Evolutionary conservation across 352 stramenopile species (phyloP).

Genomic region (Salisapilia sapeloensis): DNA sequence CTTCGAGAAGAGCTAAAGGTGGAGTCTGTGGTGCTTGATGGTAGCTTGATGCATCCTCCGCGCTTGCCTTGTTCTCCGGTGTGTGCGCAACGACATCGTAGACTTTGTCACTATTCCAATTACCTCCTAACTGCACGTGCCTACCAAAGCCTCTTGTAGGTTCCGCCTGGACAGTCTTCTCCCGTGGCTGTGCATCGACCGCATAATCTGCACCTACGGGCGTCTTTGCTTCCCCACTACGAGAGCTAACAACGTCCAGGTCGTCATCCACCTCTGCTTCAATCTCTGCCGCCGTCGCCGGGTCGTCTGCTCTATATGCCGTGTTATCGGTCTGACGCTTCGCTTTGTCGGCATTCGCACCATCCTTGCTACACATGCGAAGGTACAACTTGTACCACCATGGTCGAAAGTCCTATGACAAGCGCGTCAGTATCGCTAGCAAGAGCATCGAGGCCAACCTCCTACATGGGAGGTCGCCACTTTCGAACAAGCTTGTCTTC

Average conservation of each 20-base stretch:
- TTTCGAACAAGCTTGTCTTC: too few species aligned
- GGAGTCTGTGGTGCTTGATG: not conserved
- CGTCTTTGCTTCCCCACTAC: slow-evolving; percentile 34
- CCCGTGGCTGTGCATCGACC: slow-evolving; percentile 9
- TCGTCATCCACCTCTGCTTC: slow-evolving; percentile 67
- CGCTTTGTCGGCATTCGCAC: slow-evolving; percentile 26
- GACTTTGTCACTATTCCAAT: slow-evolving; percentile 5
- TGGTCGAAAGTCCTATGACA: too few species aligned
- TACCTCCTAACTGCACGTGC: slow-evolving; percentile 32
- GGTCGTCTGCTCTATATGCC: not conserved
- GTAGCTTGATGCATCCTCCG: not conserved
- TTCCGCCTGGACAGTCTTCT: slow-evolving; percentile 4
- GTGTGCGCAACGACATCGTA: not conserved
- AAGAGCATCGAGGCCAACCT: too few species aligned
- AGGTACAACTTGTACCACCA: too few species aligned
- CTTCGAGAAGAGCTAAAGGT: not conserved
- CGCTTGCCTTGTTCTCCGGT: not conserved
- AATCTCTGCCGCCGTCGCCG: slow-evolving; percentile 47
- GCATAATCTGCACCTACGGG: slow-evolving; percentile 16
- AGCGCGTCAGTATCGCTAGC: too few species aligned
- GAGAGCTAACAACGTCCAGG: slow-evolving; percentile 56
- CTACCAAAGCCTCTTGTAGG: slow-evolving; percentile 32
- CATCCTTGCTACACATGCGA: too few species aligned
- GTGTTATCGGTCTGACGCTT: not conserved
- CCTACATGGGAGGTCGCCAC: too few species aligned